Conservation (phyloP, 331 rosid species). For the Cydonia oblonga region DNA sequence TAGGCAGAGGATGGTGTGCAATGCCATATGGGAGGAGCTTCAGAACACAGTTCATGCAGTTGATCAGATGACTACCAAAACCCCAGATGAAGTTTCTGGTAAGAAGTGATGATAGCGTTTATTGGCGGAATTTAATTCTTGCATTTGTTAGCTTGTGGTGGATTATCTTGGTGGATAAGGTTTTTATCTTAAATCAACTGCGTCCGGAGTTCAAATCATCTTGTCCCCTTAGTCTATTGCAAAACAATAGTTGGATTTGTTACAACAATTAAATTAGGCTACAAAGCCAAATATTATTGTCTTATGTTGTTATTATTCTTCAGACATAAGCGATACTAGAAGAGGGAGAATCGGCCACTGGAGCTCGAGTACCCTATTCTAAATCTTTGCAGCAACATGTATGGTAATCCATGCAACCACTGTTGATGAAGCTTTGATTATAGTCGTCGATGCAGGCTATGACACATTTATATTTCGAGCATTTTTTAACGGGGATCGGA, state of each 20-base stretch:
- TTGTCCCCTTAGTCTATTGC: not conserved
- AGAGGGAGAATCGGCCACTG: not conserved
- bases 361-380: not conserved
- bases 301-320: not conserved
- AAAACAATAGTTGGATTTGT: not conserved
- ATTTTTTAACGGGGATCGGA: not conserved
- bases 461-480: not conserved
- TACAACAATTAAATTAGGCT: not conserved
- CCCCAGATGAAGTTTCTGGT: slow-evolving; percentile 61
- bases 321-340: not conserved
- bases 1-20: slow-evolving; percentile 95
- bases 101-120: slow-evolving; percentile 5
- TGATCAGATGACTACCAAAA: slow-evolving; percentile 84
- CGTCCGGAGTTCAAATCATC: not conserved
- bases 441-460: not conserved
- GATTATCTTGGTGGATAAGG: not conserved
- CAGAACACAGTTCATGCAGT: slow-evolving; percentile 88
- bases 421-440: not conserved
- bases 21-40: slow-evolving; percentile 98
- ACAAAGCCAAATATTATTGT: not conserved
- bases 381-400: not conserved
- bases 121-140: not conserved
- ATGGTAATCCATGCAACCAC: not conserved
- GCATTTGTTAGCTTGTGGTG: not conserved
- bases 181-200: not conserved